A percentile compares a stretch with the other conserved stretches of the same genome.
Conservation (phyloP, 202 grass and related monocot species). For the Dendrocalamus latiflorus region DNA sequence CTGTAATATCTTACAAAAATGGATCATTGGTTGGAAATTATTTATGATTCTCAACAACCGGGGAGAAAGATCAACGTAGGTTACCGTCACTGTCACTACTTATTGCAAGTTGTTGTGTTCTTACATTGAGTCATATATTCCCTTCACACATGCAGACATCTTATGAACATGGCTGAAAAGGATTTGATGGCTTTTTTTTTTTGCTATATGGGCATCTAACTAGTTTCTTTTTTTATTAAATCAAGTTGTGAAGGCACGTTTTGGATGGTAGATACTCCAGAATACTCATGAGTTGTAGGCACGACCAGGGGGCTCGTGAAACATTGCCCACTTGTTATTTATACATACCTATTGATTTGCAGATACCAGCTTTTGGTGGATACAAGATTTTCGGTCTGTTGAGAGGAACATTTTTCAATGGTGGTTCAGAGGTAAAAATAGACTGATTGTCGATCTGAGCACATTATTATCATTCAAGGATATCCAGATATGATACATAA, state of each 20-base stretch:
- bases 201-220: not conserved
- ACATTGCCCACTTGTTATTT: not conserved
- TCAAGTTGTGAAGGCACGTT: not conserved
- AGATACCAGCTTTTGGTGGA: constrained; percentile 86
- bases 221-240: not conserved
- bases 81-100: not conserved
- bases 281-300: not conserved
- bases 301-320: not conserved
- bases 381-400: constrained; percentile 78
- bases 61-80: not conserved
- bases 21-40: not conserved
- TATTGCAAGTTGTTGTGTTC: not conserved
- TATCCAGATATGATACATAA: not conserved
- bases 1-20: not conserved
- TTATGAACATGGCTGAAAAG: not conserved
- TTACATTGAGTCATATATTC: not conserved
- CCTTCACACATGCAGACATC: not conserved
- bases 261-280: not conserved
- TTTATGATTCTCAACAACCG: not conserved
- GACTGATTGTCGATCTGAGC: not conserved
- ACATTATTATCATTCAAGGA: constrained; percentile 13
- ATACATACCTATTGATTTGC: constrained; percentile 19
- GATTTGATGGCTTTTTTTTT: not conserved
- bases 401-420: constrained; percentile 65
- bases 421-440: constrained; percentile 64